Evolutionary conservation across 306 rosid species (phyloP).

Genomic region (Abrus pulchellus): DNA sequence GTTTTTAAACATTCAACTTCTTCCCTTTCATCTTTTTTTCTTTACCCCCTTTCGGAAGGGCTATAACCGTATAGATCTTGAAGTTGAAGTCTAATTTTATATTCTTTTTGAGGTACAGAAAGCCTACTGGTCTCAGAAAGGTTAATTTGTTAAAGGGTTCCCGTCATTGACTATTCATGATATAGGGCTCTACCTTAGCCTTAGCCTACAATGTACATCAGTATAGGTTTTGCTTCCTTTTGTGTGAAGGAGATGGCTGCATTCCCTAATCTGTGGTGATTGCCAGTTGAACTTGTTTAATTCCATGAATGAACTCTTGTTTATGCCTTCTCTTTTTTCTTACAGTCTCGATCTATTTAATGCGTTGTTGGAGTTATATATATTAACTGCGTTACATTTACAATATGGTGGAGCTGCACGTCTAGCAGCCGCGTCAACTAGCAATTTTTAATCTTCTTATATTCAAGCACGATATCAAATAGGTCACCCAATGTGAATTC

Average conservation of each 20-base stretch:
- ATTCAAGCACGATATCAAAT: too few relatives aligned
- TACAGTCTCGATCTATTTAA: too few relatives aligned
- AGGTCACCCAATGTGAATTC: too few relatives aligned
- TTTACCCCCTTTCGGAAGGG: not conserved
- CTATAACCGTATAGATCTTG: not conserved
- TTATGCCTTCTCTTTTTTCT: conserved; percentile 12
- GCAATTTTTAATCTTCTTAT: too few relatives aligned
- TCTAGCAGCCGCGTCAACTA: too few relatives aligned
- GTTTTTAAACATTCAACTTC: not conserved
- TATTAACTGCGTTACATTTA: too few relatives aligned
- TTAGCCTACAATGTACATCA: conserved; percentile 53
- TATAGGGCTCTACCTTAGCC: not conserved
- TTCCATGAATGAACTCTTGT: conserved; percentile 27
- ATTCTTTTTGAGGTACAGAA: conserved; percentile 16
- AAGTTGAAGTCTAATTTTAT: not conserved
- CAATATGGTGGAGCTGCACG: too few relatives aligned
- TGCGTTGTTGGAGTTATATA: too few relatives aligned
- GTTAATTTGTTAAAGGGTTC: conserved; percentile 29
- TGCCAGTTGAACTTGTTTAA: not conserved
- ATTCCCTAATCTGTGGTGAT: conserved; percentile 28
- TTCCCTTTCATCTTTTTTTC: not conserved
- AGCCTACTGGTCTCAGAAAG: not conserved
- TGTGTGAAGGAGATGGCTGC: conserved; percentile 32
- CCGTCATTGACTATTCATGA: conserved; percentile 30
- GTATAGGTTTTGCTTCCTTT: conserved; percentile 38